Percentiles rank a stretch among this genome's conserved stretches.
Conservation (phyloP, 164 flowering plant genomes). For the Litsea cubeba region DNA sequence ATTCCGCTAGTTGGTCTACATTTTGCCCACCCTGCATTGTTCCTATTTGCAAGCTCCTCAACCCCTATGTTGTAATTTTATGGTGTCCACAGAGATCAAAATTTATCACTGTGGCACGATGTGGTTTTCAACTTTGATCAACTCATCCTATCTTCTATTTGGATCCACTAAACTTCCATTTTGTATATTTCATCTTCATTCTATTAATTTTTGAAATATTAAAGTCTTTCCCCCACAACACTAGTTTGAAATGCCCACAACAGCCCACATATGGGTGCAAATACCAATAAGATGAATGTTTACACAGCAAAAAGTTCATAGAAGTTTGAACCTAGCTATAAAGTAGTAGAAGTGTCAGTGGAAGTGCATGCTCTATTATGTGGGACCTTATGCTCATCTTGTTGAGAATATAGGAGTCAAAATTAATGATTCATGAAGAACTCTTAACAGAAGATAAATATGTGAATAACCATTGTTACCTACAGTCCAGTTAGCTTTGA, state of each 20-base stretch:
- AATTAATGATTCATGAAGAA: neutral
- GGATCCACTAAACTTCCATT: neutral
- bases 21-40: neutral
- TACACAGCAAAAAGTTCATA: neutral
- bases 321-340: neutral
- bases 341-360: neutral
- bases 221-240: neutral
- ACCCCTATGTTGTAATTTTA: neutral
- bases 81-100: neutral
- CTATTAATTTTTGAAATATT: neutral
- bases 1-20: neutral
- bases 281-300: neutral
- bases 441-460: neutral
- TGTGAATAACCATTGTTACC: neutral
- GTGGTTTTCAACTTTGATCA: no score
- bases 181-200: no score
- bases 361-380: neutral
- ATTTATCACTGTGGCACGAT: neutral
- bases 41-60: neutral
- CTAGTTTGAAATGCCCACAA: neutral
- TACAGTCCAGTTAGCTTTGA: neutral
- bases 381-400: neutral
- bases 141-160: neutral
- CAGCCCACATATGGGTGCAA: neutral
- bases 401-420: neutral